These are phyloP conservation scores for Drechslerella coelobrocha DNA, from an alignment of 2,329 filamentous ascomycete genomes.

Conservation along the genomic window DNA sequence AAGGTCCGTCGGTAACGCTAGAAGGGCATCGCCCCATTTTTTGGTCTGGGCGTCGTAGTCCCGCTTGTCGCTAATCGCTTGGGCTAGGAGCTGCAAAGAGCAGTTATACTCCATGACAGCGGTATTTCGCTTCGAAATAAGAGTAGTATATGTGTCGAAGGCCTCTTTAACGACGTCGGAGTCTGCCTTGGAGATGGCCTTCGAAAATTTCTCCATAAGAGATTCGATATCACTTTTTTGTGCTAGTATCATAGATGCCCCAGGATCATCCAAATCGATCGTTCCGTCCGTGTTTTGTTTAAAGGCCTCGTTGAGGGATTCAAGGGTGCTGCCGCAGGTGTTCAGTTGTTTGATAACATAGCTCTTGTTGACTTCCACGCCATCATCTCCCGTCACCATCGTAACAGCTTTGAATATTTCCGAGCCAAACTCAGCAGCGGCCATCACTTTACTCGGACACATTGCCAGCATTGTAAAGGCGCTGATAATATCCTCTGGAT, in stretches of 20 bases:
- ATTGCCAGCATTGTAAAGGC: background rate
- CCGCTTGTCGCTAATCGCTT: background rate
- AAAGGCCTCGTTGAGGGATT: background rate
- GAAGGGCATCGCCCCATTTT: background rate
- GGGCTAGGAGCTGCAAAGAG: background rate
- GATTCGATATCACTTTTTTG: background rate
- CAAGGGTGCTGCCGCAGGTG: background rate
- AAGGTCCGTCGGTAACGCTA: background rate
- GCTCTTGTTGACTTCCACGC: background rate
- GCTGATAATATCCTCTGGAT: background rate
- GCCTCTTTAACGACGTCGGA: background rate
- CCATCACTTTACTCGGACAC: background rate
- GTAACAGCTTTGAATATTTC: background rate
- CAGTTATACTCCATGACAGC: constrained; percentile 8
- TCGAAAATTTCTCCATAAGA: background rate
- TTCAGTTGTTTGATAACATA: constrained; percentile 2
- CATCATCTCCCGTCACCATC: background rate
- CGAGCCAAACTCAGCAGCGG: background rate
- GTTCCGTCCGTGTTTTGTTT: background rate
- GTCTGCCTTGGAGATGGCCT: background rate
- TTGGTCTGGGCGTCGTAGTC: constrained; percentile 1
- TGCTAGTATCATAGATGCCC: background rate
- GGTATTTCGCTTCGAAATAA: constrained; percentile 6
- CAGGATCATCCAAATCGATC: constrained; percentile 5
- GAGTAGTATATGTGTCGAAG: background rate